phyloP scores from a whole-genome alignment of 2,329 filamentous ascomycete genomes.

The Pestalotiopsis sp. region DNA sequence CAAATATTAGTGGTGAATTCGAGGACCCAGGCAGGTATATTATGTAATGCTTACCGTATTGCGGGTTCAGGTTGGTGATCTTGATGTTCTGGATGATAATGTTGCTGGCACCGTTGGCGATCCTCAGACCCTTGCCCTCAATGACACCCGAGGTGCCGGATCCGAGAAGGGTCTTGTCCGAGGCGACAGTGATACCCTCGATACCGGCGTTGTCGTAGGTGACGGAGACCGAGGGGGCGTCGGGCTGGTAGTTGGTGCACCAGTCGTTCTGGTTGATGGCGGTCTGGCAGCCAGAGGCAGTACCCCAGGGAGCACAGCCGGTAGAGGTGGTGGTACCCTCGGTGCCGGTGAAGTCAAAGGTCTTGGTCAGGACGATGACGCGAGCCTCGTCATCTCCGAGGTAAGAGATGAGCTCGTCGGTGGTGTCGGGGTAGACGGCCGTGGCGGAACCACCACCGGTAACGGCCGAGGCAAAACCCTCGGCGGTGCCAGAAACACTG shows the following conservation, averaged over 20 bases:
- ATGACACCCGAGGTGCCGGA: conserved; percentile 55
- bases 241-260: conserved; percentile 62
- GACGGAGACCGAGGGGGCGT: conserved; percentile 47
- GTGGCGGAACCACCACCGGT: conserved; percentile 62
- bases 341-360: conserved; percentile 56
- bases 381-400: conserved; percentile 55
- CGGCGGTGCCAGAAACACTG: conserved; percentile 38
- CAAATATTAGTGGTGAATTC: not conserved
- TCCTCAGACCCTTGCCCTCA: conserved; percentile 31
- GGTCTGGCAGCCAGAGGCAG: conserved; percentile 54
- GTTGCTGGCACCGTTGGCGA: conserved; percentile 48
- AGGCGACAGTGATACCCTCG: conserved; percentile 52
- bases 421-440: conserved; percentile 55
- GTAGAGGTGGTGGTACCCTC: conserved; percentile 55
- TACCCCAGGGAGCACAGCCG: conserved; percentile 64
- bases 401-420: conserved; percentile 60
- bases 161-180: conserved; percentile 61
- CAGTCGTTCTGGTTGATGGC: conserved; percentile 63
- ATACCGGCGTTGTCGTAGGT: conserved; percentile 54
- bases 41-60: conserved; percentile 35
- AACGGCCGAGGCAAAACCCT: conserved; percentile 50
- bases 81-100: conserved; percentile 54
- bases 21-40: not conserved
- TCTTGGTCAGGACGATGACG: conserved; percentile 61
- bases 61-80: conserved; percentile 57